Evolutionary conservation across 73 alveolate species (phyloP).

Genomic region (Blepharisma japonicum): DNA sequence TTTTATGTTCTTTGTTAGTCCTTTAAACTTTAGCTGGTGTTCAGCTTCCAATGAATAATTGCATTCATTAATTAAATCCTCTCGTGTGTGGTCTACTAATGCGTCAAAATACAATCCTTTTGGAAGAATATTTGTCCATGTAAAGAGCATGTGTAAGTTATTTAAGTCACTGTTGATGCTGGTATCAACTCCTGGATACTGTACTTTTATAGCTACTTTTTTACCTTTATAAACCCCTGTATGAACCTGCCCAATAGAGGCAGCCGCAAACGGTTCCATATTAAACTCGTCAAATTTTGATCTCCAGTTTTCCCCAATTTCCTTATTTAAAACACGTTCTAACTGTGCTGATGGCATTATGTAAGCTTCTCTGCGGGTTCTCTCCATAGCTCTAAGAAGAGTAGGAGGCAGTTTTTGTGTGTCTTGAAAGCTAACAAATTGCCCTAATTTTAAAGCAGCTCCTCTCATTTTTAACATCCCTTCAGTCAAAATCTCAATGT

Average conservation of each 20-base stretch:
- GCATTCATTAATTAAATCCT: conserved; percentile 61
- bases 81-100: conserved; percentile 42
- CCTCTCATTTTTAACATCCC: conserved; percentile 80
- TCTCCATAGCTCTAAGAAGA: conserved; percentile 64
- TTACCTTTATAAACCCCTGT: conserved; percentile 48
- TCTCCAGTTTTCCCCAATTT: conserved; percentile 63
- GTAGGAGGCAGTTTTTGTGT: conserved; percentile 54
- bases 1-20: conserved; percentile 23
- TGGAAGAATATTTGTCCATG: conserved; percentile 56
- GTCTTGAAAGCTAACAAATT: conserved; percentile 61
- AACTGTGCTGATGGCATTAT: conserved; percentile 69
- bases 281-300: conserved; percentile 50
- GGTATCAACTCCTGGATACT: conserved; percentile 59
- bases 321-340: conserved; percentile 46
- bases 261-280: conserved; percentile 75
- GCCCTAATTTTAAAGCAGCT: conserved; percentile 75
- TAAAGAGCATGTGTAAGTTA: conserved; percentile 52
- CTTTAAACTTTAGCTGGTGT: conserved; percentile 36
- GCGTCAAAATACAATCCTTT: conserved; percentile 63
- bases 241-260: conserved; percentile 80
- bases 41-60: conserved; percentile 62
- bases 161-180: conserved; percentile 65
- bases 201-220: conserved; percentile 69
- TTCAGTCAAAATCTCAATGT: conserved; percentile 53
- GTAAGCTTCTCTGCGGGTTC: conserved; percentile 72